Percentiles rank a stretch among this genome's conserved stretches.
phyloP scores from a whole-genome alignment of 1,284 basidiomycete species.

The Fomes fomentarius region DNA sequence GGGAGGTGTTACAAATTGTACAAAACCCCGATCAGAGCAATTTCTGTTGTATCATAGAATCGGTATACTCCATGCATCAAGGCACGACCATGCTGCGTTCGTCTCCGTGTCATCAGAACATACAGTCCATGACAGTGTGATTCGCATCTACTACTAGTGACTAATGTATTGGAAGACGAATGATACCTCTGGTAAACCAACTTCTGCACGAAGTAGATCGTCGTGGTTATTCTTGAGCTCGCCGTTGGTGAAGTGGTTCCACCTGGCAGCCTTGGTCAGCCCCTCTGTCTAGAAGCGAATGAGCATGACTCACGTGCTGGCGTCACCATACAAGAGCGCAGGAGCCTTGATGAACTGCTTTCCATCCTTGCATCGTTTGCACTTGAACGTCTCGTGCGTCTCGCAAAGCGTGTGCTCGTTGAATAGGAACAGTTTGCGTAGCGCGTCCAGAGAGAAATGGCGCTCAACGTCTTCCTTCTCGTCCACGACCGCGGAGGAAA shows the following conservation, averaged over 20 bases:
- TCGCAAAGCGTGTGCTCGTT: conserved; percentile 90
- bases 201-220: conserved; percentile 91
- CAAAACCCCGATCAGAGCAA: background rate
- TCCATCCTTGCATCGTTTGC: conserved; percentile 91
- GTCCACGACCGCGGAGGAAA: conserved; percentile 97
- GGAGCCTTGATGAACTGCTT: conserved; percentile 84
- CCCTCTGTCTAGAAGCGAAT: background rate
- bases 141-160: conserved; percentile 52
- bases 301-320: conserved; percentile 81
- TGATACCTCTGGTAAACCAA: conserved; percentile 83
- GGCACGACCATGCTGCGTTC: no score
- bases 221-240: conserved; percentile 94
- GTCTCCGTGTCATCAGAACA: no score
- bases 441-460: conserved; percentile 90
- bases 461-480: conserved; percentile 96
- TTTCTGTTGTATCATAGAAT: background rate
- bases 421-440: conserved; percentile 92
- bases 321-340: conserved; percentile 94
- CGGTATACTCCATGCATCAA: no score
- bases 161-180: conserved; percentile 94
- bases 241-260: conserved; percentile 95
- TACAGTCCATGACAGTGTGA: no score
- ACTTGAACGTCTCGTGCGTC: conserved; percentile 98
- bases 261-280: conserved; percentile 55
- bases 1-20: conserved; percentile 2